phyloP scores from a whole-genome alignment of 176 grass and related monocot genomes.

The Phyllostachys edulis region DNA sequence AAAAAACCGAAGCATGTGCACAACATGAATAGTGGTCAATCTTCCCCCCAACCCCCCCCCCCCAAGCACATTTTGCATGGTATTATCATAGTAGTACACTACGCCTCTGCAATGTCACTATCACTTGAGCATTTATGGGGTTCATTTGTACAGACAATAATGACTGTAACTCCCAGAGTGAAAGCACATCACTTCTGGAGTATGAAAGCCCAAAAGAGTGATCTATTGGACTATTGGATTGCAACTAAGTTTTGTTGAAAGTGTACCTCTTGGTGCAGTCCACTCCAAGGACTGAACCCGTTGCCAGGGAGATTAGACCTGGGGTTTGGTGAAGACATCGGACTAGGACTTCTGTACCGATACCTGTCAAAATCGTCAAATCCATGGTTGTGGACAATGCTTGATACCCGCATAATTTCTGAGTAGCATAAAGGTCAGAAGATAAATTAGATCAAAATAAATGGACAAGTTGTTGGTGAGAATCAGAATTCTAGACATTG shows the following conservation, averaged over 20 bases:
- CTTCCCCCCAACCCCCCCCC: neutral
- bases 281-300: conserved; percentile 65
- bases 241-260: conserved; percentile 6
- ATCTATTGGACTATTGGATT: conserved; percentile 6
- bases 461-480: conserved; percentile 19
- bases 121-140: neutral
- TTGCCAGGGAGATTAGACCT: conserved; percentile 66
- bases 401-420: conserved; percentile 92
- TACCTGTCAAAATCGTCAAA: conserved; percentile 66
- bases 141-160: conserved; percentile 28
- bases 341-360: conserved; percentile 74
- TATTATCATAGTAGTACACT: conserved; percentile 3
- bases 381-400: conserved; percentile 62
- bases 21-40: neutral
- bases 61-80: neutral
- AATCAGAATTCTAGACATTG: conserved; percentile 1
- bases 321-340: conserved; percentile 74
- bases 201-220: neutral
- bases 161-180: neutral
- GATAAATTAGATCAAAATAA: conserved; percentile 16
- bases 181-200: conserved; percentile 20
- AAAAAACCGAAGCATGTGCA: conserved; percentile 12
- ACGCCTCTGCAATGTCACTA: neutral
- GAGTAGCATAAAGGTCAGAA: conserved; percentile 26
- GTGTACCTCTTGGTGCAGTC: conserved; percentile 65